Conservation (phyloP, 192 early-diverging fungal genomes). For the Funneliformis mosseae region DNA sequence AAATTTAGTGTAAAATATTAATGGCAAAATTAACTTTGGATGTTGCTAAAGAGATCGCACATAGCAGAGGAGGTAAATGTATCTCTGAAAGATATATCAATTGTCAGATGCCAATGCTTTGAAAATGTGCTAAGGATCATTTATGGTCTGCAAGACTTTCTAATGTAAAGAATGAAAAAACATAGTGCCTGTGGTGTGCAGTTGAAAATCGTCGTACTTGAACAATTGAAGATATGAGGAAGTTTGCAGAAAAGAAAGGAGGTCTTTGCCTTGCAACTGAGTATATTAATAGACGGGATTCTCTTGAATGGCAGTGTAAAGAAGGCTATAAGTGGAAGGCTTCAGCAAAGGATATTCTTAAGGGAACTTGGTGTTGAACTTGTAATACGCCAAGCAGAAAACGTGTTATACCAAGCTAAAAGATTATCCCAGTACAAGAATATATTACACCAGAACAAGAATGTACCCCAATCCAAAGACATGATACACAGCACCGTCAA, state of each 20-base stretch:
- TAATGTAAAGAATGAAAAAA: neutral
- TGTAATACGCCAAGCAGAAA: no score
- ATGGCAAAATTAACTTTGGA: constrained; percentile 22
- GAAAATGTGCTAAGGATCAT: constrained; percentile 6
- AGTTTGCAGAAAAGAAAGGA: constrained; percentile 18
- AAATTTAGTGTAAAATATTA: neutral
- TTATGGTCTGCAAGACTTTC: neutral
- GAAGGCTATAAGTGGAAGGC: constrained; percentile 21
- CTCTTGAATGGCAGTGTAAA: constrained; percentile 31
- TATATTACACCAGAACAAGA: constrained; percentile 11
- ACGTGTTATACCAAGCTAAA: neutral
- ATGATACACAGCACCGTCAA: constrained; percentile 1
- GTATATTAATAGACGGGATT: constrained; percentile 30
- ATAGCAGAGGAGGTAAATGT: neutral
- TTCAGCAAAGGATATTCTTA: constrained; percentile 22
- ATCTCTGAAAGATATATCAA: neutral
- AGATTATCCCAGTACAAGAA: neutral
- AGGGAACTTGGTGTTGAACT: constrained; percentile 26
- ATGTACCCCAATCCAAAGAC: constrained; percentile 5
- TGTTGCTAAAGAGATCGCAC: neutral
- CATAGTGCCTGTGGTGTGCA: no score
- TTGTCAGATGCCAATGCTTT: neutral
- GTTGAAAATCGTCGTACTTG: no score
- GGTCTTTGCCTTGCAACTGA: constrained; percentile 25
- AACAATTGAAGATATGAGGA: neutral